Evolutionary conservation across 768 basidiomycete genomes (phyloP).

Genomic region (Cystofilobasidium ferigula): DNA sequence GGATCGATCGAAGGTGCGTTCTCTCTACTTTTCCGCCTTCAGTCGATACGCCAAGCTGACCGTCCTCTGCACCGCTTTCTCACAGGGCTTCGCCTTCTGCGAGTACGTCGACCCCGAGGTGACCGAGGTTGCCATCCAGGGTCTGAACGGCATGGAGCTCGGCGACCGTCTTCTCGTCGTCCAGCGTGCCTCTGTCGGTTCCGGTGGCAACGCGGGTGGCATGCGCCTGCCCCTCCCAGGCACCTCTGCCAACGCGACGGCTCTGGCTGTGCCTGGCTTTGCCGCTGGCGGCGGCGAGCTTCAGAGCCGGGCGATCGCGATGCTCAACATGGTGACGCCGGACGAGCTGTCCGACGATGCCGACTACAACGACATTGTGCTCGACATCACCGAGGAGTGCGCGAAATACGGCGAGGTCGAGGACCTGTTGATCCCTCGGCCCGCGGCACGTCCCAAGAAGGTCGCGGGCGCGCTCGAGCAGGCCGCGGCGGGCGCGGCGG

Average conservation of each 20-base stretch:
- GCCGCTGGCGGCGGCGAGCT: too few species aligned
- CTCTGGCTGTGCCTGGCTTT: too few species aligned
- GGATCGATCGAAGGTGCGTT: slow-evolving; percentile 68
- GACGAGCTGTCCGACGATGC: slow-evolving; percentile 83
- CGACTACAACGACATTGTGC: slow-evolving; percentile 87
- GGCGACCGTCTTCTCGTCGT: slow-evolving; percentile 93
- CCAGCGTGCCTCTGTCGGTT: slow-evolving; percentile 85
- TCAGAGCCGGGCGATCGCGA: slow-evolving; percentile 86
- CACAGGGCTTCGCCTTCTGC: slow-evolving; percentile 95
- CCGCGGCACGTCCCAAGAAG: slow-evolving; percentile 45
- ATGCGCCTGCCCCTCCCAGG: slow-evolving; percentile 10
- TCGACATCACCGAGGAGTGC: slow-evolving; percentile 88
- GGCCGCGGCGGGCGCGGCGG: slow-evolving; percentile 53
- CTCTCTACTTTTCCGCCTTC: not conserved
- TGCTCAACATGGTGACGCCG: slow-evolving; percentile 95
- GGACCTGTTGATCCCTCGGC: slow-evolving; percentile 78
- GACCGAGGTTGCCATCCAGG: slow-evolving; percentile 91
- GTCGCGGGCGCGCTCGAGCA: not conserved
- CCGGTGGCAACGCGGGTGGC: slow-evolving; percentile 18
- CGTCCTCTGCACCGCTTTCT: not conserved
- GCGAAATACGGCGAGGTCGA: slow-evolving; percentile 66
- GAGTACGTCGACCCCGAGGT: slow-evolving; percentile 83
- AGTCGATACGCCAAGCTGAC: not conserved
- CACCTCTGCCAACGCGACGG: not conserved
- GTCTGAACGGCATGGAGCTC: slow-evolving; percentile 93